Conservation (phyloP, 176 grass and related monocot genomes). For the Avena sativa region DNA sequence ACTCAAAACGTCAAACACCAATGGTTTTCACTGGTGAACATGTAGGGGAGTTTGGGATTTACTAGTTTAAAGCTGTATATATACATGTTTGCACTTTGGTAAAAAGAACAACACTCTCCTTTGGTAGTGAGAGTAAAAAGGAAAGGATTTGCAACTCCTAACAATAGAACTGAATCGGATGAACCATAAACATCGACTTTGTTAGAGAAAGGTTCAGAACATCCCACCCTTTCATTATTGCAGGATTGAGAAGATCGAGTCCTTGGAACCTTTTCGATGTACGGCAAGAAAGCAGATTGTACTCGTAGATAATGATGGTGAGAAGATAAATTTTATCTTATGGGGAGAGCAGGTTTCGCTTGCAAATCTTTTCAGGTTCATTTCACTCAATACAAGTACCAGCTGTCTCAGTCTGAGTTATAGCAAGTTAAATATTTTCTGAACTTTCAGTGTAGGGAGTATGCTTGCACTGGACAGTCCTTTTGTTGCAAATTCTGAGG, state of each 20-base stretch:
- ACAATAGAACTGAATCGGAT: conserved; percentile 1
- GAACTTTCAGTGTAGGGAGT: conserved; percentile 81
- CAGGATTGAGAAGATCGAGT: conserved; percentile 84
- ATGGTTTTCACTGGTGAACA: neutral
- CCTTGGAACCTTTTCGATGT: conserved; percentile 65
- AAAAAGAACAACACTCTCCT: neutral
- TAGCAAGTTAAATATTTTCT: conserved; percentile 27
- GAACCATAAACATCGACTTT: neutral
- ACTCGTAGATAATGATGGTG: conserved; percentile 78
- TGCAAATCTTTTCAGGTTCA: conserved; percentile 95
- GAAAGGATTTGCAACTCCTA: neutral
- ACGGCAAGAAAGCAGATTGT: conserved; percentile 73
- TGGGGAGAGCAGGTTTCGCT: conserved; percentile 94
- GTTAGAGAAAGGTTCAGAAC: conserved; percentile 29
- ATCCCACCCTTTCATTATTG: conserved; percentile 9
- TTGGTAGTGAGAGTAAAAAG: conserved; percentile 11
- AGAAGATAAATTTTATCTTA: conserved; percentile 84
- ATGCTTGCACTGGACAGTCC: conserved; percentile 95
- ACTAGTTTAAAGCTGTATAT: neutral
- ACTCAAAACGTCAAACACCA: neutral
- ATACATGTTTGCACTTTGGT: neutral
- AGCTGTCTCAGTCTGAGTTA: conserved; percentile 5
- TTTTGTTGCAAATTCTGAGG: conserved; percentile 68
- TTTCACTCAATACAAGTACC: conserved; percentile 37
- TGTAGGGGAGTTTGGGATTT: neutral